Percentiles rank a stretch among this genome's conserved stretches.
Conservation (phyloP, 1,284 basidiomycete genomes). For the Trichosporon sp. region DNA sequence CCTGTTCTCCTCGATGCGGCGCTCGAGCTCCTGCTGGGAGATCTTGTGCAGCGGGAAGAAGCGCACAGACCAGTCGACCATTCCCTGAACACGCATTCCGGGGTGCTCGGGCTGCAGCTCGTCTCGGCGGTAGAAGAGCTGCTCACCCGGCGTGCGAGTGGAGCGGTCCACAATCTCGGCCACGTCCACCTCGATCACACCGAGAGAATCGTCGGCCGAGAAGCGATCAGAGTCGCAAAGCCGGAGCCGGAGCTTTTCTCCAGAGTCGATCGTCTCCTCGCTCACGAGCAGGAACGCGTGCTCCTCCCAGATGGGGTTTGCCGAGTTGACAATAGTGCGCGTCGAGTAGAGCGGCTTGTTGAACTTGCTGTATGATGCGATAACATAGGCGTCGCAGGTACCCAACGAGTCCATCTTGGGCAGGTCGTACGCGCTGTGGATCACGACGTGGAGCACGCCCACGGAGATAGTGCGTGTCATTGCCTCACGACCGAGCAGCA, state of each 20-base stretch:
- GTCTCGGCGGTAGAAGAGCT: constrained; percentile 32
- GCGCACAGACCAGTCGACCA: constrained; percentile 39
- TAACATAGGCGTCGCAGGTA: constrained; percentile 46
- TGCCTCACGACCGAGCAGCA: constrained; percentile 42
- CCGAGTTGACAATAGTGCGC: constrained; percentile 41
- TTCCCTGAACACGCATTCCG: constrained; percentile 38
- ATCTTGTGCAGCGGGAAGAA: constrained; percentile 46
- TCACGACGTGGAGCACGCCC: constrained; percentile 43
- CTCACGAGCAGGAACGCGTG: constrained; percentile 23
- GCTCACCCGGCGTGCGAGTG: constrained; percentile 13
- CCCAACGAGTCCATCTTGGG: constrained; percentile 43
- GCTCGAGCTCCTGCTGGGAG: constrained; percentile 26
- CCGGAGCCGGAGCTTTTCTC: constrained; percentile 40
- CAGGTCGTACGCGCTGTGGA: constrained; percentile 40
- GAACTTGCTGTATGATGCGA: constrained; percentile 42
- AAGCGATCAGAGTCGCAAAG: constrained; percentile 50
- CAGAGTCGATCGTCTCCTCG: constrained; percentile 40
- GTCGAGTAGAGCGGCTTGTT: constrained; percentile 46
- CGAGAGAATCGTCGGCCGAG: constrained; percentile 49
- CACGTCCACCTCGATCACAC: constrained; percentile 47
- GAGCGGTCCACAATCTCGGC: constrained; percentile 41
- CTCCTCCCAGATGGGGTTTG: constrained; percentile 46
- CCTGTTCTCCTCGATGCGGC: constrained; percentile 11
- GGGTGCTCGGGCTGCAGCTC: constrained; percentile 26
- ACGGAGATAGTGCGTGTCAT: constrained; percentile 34